Evolutionary conservation across 176 grass and related monocot genomes (phyloP).

Genomic region (Melocanna baccifera): DNA sequence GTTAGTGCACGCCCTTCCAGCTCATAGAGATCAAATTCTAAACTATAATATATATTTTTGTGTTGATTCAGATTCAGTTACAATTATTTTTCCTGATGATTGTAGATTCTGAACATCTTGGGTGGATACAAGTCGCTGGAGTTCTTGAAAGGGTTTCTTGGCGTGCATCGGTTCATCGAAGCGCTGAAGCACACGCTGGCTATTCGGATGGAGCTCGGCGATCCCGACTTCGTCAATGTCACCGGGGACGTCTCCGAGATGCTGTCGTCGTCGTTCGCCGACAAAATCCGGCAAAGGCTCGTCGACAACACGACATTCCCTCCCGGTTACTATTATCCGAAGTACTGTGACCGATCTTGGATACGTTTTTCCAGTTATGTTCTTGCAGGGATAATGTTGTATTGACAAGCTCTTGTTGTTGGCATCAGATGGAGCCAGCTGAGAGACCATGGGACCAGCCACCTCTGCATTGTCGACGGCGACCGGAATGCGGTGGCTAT

Average conservation of each 20-base stretch:
- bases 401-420: neutral
- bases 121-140: conserved; percentile 60
- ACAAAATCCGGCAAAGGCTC: conserved; percentile 46
- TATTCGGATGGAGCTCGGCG: conserved; percentile 67
- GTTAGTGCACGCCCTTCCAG: conserved; percentile 18
- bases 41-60: neutral
- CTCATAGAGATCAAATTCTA: neutral
- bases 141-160: conserved; percentile 53
- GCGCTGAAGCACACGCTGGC: conserved; percentile 83
- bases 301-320: conserved; percentile 76
- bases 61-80: neutral
- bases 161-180: conserved; percentile 72
- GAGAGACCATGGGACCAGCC: conserved; percentile 73
- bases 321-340: conserved; percentile 67
- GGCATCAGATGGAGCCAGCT: conserved; percentile 72
- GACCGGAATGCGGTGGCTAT: conserved; percentile 81
- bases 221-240: conserved; percentile 69
- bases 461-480: conserved; percentile 74
- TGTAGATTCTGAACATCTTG: conserved; percentile 68
- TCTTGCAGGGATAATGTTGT: neutral
- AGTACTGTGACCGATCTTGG: conserved; percentile 24
- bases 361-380: no score
- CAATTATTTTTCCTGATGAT: neutral
- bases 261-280: conserved; percentile 61
- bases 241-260: conserved; percentile 49